phyloP scores from a whole-genome alignment of 352 stramenopile genomes.

The Pelagophyceae sp. region DNA sequence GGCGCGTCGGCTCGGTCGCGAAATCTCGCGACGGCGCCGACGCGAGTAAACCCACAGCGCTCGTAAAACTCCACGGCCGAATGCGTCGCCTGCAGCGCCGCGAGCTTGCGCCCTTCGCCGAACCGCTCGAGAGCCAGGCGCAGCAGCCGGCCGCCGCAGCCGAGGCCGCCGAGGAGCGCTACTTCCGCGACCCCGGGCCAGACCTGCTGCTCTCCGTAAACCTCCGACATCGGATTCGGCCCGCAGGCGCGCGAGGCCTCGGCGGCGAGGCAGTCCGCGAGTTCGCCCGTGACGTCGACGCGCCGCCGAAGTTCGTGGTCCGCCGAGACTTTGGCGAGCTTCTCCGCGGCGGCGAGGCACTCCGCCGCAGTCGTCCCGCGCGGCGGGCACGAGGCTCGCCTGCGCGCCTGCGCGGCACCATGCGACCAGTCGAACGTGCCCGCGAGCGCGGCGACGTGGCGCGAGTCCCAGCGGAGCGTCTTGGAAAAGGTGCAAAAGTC shows the following conservation, averaged over 20 bases:
- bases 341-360: neutral
- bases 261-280: slow-evolving; percentile 21
- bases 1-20: slow-evolving; percentile 23
- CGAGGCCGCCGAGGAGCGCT: slow-evolving; percentile 30
- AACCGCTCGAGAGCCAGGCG: slow-evolving; percentile 18
- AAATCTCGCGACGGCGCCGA: slow-evolving; percentile 41
- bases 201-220: slow-evolving; percentile 18
- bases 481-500: slow-evolving; percentile 31
- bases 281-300: slow-evolving; percentile 24
- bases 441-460: neutral
- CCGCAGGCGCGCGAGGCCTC: slow-evolving; percentile 18
- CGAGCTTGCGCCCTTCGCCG: slow-evolving; percentile 2
- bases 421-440: neutral
- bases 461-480: neutral
- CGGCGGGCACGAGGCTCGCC: slow-evolving; percentile 45
- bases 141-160: slow-evolving; percentile 30
- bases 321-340: neutral
- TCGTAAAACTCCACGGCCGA: slow-evolving; percentile 34
- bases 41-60: slow-evolving; percentile 37
- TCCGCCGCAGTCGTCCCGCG: slow-evolving; percentile 57
- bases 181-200: slow-evolving; percentile 31
- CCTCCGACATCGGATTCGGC: neutral
- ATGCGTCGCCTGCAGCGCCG: slow-evolving; percentile 35
- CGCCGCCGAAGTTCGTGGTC: slow-evolving; percentile 17
- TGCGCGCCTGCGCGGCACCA: neutral